Evolutionary conservation across 306 rosid genomes (phyloP).

Genomic region (Fagus crenata): DNA sequence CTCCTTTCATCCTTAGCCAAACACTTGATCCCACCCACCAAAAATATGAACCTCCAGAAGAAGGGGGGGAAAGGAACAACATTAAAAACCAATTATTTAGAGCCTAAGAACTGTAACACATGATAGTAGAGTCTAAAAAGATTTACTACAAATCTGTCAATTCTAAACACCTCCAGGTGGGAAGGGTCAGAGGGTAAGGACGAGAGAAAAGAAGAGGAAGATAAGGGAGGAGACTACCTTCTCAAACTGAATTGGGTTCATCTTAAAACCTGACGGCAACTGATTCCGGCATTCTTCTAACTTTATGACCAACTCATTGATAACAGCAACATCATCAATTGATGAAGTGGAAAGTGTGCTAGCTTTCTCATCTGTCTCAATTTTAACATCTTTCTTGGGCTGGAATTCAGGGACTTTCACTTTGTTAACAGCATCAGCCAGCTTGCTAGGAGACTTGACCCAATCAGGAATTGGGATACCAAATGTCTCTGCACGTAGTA

Average conservation of each 20-base stretch:
- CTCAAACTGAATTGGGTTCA: constrained; percentile 94
- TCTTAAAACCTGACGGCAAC: constrained; percentile 66
- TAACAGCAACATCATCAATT: constrained; percentile 80
- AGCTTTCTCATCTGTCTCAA: constrained; percentile 91
- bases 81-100: background rate
- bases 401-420: constrained; percentile 79
- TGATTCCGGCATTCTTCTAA: constrained; percentile 57
- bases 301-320: constrained; percentile 62
- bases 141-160: background rate
- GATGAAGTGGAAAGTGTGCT: constrained; percentile 70
- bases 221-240: constrained; percentile 47
- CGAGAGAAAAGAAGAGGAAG: background rate
- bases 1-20: background rate
- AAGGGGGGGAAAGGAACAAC: background rate
- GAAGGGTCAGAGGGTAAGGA: background rate
- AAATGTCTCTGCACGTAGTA: constrained; percentile 87
- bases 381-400: constrained; percentile 80
- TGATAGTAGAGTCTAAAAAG: background rate
- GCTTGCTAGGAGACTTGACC: constrained; percentile 64
- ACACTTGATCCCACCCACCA: background rate
- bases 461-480: constrained; percentile 87
- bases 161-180: background rate
- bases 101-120: background rate
- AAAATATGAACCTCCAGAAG: background rate
- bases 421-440: constrained; percentile 70